Conservation (phyloP, 371 early-diverging fungal genomes). For the Sporodiniella umbellata region DNA sequence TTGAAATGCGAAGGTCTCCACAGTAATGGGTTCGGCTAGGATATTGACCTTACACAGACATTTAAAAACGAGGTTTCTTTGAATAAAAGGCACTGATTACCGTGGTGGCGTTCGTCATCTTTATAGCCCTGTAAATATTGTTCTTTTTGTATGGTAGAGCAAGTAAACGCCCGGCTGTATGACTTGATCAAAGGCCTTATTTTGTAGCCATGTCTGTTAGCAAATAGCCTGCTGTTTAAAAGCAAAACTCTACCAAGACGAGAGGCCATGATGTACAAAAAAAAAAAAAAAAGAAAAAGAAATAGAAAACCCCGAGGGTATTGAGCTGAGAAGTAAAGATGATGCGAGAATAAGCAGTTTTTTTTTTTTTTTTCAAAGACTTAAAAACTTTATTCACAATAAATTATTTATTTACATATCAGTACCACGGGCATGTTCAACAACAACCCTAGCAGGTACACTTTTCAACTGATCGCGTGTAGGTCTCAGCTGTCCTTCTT, state of each 20-base stretch:
- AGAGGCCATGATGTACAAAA: slow-evolving; percentile 1
- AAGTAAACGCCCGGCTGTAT: not conserved
- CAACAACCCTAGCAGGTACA: slow-evolving; percentile 23
- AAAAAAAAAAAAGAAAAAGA: slow-evolving; percentile 1
- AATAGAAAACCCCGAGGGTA: not conserved
- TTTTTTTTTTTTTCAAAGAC: not conserved
- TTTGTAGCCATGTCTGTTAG: not conserved
- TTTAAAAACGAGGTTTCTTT: not conserved
- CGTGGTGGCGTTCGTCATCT: slow-evolving; percentile 38
- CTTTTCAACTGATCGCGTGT: slow-evolving; percentile 8
- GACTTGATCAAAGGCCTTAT: not conserved
- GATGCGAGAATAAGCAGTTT: not conserved
- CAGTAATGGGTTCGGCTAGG: slow-evolving; percentile 70
- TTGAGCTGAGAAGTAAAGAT: not conserved
- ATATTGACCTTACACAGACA: slow-evolving; percentile 27
- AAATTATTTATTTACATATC: slow-evolving; percentile 10
- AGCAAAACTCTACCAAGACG: slow-evolving; percentile 5
- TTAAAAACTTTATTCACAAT: not conserved
- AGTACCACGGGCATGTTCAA: slow-evolving; percentile 16
- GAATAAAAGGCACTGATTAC: slow-evolving; percentile 3
- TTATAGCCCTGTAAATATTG: slow-evolving; percentile 31
- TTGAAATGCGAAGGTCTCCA: slow-evolving; percentile 51
- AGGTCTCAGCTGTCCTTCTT: slow-evolving; percentile 23
- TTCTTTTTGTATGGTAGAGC: slow-evolving; percentile 2
- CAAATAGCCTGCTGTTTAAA: not conserved